Percentiles rank a stretch among this genome's conserved stretches.
phyloP scores from a whole-genome alignment of 352 stramenopile genomes.

The Phytopythium montanum region DNA sequence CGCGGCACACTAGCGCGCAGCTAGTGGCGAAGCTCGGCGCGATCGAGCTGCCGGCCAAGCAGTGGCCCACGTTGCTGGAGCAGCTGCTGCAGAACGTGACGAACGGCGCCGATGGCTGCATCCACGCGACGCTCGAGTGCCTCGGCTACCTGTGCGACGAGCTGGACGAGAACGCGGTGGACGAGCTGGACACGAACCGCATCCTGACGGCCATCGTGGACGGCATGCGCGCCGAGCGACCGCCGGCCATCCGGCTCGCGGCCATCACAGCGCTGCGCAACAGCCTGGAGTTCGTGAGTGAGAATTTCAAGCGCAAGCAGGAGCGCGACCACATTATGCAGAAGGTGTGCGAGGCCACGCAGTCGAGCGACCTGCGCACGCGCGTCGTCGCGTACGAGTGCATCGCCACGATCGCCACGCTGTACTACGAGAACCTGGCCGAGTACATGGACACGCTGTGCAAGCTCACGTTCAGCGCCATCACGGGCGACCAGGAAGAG shows the following conservation, averaged over 20 bases:
- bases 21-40: constrained; percentile 92
- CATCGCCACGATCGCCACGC: constrained; percentile 91
- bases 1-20: constrained; percentile 87
- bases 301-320: constrained; percentile 95
- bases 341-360: constrained; percentile 94
- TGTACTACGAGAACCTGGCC: constrained; percentile 96
- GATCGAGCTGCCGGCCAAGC: constrained; percentile 91
- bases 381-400: constrained; percentile 94
- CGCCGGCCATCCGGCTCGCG: constrained; percentile 88
- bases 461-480: constrained; percentile 93
- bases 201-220: constrained; percentile 98
- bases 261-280: constrained; percentile 93
- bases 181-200: constrained; percentile 90
- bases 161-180: constrained; percentile 65
- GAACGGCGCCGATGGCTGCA: constrained; percentile 76
- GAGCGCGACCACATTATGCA: constrained; percentile 96
- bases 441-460: constrained; percentile 97
- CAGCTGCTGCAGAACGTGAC: constrained; percentile 93
- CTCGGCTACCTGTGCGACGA: constrained; percentile 85
- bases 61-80: constrained; percentile 94
- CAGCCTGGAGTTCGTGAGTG: constrained; percentile 92
- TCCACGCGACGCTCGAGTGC: constrained; percentile 88
- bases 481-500: constrained; percentile 89
- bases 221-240: constrained; percentile 88
- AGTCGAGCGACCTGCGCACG: constrained; percentile 83